Base-by-base conservation (phyloP, 352 stramenopile genomes). In the Hyaloperonospora brassicae region DNA sequence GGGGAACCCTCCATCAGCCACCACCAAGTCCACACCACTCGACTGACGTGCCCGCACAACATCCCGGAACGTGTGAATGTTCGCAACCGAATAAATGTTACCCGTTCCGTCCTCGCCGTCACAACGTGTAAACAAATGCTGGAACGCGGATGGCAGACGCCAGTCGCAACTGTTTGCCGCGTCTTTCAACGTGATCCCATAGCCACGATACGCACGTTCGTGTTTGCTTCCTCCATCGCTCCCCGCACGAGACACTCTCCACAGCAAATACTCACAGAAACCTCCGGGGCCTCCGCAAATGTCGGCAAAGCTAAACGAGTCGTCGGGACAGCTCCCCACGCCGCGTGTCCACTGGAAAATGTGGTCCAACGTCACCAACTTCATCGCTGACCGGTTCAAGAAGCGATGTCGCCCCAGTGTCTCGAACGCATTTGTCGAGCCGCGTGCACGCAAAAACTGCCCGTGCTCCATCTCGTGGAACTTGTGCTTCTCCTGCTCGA, bases 221-320 rank as follows among this genome's bases (percentile, higher is more conserved):
- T 17, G 17, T 17, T 17, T 17, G 17, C 17, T 17, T 17, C 17
- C 17, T 17, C 17, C 17, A 17, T 72, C 47, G 23, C 34, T 39
- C 12, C 10, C 10, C 36, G 4, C 2, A 21, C 36, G 36, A 13
- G 8, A 13, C 34, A 13, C 44, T 47, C 61, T 61, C 79, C 76
- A 93, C 17, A 90, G 47, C 8, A 93, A 41, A 62, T 86, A 90
- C 68, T 93, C 82, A 12, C 78, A 87, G 51, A 93, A 93, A 2
- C 82, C 82, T 4, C 82, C 82, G 0, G 82, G 82, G 0, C 78
- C 82, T n/a, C 82, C 82, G 44, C 82, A 93, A 27, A 90, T 59
- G 46, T 93, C 82, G 5, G 69, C 74, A 59, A 93, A 93, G 13
- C 64, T 68, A n/a, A 85, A 85, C 1, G 36, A 13, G 34, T 13